Percentiles rank a stretch among this genome's conserved stretches.
Evolutionary conservation across 495 filamentous ascomycete species (phyloP).

Genomic region (Aspergillus mulundensis): DNA sequence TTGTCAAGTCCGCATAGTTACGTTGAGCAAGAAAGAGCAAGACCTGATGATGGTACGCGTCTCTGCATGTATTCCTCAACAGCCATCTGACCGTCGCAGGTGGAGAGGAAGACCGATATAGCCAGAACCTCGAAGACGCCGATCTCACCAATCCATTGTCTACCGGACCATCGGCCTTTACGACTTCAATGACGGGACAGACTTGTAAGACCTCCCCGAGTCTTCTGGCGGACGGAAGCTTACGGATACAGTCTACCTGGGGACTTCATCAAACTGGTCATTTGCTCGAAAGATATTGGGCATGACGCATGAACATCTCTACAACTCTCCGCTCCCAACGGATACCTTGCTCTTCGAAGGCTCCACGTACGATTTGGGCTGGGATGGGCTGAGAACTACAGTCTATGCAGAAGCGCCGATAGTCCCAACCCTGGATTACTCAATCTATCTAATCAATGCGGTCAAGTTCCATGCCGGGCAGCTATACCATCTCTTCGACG

Average conservation of each 20-base stretch:
- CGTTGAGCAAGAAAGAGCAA: slow-evolving; percentile 5
- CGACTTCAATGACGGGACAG: slow-evolving; percentile 25
- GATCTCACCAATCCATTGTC: slow-evolving; percentile 37
- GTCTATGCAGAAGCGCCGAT: slow-evolving; percentile 24
- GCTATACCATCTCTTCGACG: slow-evolving; percentile 44
- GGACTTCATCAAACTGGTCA: slow-evolving; percentile 47
- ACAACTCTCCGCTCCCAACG: slow-evolving; percentile 30
- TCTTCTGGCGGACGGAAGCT: neutral
- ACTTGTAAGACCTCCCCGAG: slow-evolving; percentile 21
- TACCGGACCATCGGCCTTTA: slow-evolving; percentile 31
- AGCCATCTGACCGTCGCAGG: neutral
- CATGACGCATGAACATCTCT: slow-evolving; percentile 35
- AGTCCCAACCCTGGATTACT: slow-evolving; percentile 36
- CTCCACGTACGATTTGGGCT: slow-evolving; percentile 37
- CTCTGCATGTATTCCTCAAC: neutral
- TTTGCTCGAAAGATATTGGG: slow-evolving; percentile 40
- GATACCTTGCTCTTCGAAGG: slow-evolving; percentile 37
- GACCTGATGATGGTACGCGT: slow-evolving; percentile 4
- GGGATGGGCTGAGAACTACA: slow-evolving; percentile 32
- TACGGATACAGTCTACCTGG: slow-evolving; percentile 34
- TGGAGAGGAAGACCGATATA: neutral
- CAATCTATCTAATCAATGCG: slow-evolving; percentile 40
- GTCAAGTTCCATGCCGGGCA: slow-evolving; percentile 44
- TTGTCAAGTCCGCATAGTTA: slow-evolving; percentile 12
- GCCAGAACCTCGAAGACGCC: slow-evolving; percentile 9